Base-by-base conservation (phyloP, 371 early-diverging fungal genomes). In the Mucor circinelloides region DNA sequence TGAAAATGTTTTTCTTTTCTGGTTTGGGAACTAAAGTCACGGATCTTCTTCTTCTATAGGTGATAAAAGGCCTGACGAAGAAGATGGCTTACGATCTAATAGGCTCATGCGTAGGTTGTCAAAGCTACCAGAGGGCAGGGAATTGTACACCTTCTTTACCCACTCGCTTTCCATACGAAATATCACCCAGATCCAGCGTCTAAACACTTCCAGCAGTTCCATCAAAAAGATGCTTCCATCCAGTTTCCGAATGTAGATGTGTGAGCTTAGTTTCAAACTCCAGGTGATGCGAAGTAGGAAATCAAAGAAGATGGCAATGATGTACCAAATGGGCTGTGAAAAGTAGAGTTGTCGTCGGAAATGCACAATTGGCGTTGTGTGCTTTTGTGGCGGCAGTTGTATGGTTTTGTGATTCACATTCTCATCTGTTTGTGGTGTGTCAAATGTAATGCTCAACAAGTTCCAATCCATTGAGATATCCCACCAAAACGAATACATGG, bases 401-500 rank as follows among this genome's bases (percentile, higher is more conserved):
- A 32, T 34, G 8, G 44, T 34, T 58, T 63, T 63, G 13, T 63
- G 63, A 21, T 48, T 21, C 3, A 0, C 1, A 23, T 48, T 48
- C 38, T 62, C 65, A 3, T 60, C 60, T 15, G 36, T 19, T n/a
- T 64, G 50, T 23, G 67, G 15, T n/a, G 66, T 36, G 19, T 66
- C 63, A 25, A 70, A 55, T 12, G 71, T 60, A 52, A 78, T 25
- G 27, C 64, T 64, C 17, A 92, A 84, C 21, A 97, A 76, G 30
- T 87, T 87, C 97, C 97, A 97, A 77, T 97, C 97, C 76, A 95
- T 88, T 25, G 88, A 86, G 25, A 97, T 84, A 77, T 97, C 97
- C 98, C 97, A 97, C 82, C 95, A 96, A 60, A 95, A 91, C 2
- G 95, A 95, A 77, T 92, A 97, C 60, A 93, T 80, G 31, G 97